Evolutionary conservation across 192 early-diverging fungal species (phyloP).

Genomic region (Backusella westeae): DNA sequence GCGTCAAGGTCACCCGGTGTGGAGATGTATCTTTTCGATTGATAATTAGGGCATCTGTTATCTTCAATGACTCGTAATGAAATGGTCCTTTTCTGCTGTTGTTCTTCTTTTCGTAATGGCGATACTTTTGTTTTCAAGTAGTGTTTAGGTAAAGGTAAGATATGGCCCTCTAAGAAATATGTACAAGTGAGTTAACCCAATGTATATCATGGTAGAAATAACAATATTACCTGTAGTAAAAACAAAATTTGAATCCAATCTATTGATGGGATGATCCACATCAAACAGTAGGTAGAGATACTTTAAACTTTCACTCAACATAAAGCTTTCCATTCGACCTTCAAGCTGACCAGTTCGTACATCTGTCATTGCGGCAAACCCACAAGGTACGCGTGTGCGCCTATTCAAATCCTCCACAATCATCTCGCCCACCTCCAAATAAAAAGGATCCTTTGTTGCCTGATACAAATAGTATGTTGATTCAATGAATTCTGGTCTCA

Average conservation of each 20-base stretch:
- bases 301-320: conserved; percentile 92
- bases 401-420: conserved; percentile 78
- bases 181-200: background rate
- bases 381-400: conserved; percentile 69
- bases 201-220: background rate
- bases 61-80: background rate
- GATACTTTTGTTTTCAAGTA: conserved; percentile 7
- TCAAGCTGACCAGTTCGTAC: conserved; percentile 64
- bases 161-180: conserved; percentile 50
- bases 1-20: conserved; percentile 9
- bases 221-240: conserved; percentile 74
- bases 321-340: conserved; percentile 94
- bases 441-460: conserved; percentile 89
- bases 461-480: conserved; percentile 92
- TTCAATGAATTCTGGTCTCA: conserved; percentile 94
- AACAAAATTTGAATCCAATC: conserved; percentile 72
- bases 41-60: background rate
- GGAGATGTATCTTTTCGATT: background rate
- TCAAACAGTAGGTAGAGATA: conserved; percentile 95
- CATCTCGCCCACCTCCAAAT: conserved; percentile 88
- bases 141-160: conserved; percentile 41
- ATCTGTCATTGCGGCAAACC: conserved; percentile 71
- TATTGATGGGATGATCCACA: conserved; percentile 59
- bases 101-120: background rate
- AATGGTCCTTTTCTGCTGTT: background rate